Evolutionary conservation across 75 land plant genomes (phyloP), one percentile per base, ranked within the genome.

Genomic region (Pinus albicaulis): DNA sequence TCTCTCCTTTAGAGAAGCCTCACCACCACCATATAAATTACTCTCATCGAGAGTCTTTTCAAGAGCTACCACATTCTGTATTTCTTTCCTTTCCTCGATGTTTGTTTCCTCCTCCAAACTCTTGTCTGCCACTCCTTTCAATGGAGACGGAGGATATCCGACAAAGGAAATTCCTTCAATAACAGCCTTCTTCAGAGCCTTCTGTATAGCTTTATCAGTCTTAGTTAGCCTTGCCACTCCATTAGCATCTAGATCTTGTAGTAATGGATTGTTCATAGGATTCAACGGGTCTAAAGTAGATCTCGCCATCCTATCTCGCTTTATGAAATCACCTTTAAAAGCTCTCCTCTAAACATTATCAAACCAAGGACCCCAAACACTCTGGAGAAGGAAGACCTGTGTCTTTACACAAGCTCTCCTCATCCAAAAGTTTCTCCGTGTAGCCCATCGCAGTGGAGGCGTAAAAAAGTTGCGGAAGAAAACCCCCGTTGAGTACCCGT

Each of bases 201-300:
- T 93, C 80, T 82, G 79, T 61, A 93, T 76, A 17, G 88, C 72
- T 63, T 63, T 86, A 81, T 98, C 99, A 38, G 96, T 92, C 60
- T 87, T 82, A 38, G 92, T 98, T 19, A 95, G 82, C 15, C 83
- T 78, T n/a, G 86, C 77, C 3, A 83, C 70, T 0, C 89, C 91
- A 70, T 75, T 57, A 5, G 79, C 83, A 76, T 98, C 99, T 4
- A 98, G 99, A 72, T 98, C 99, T 76, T 98, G 99, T 55, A 98
- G 74, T 70, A 98, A 38, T 1, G 99, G 96, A 77, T 91, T 90
- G 57, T 88, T 92, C 66, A 80, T 55, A n/a, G 99, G 98, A 72
- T 98, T 95, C 78, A 95, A 63, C 22, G 81, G 72, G 64, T 95
- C 96, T 17, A 86, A 66, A 59, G 81, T 81, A 57, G 83, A 81